Evolutionary conservation across 805 yeast genomes (phyloP).

Genomic region (Candida vaughaniae): DNA sequence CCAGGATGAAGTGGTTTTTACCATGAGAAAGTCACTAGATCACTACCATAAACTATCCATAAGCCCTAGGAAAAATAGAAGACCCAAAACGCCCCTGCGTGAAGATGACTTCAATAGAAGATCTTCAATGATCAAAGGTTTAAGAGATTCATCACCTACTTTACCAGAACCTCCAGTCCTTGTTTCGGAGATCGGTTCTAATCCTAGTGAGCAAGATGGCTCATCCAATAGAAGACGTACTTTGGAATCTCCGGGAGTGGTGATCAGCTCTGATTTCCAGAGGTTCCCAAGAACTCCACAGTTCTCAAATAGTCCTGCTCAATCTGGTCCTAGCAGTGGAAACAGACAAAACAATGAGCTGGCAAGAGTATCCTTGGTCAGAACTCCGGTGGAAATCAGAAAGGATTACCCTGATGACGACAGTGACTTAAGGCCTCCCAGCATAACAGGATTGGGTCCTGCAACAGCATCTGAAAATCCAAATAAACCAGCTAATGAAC

Average conservation of each 20-base stretch:
- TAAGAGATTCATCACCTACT: constrained; percentile 42
- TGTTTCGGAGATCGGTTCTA: constrained; percentile 31
- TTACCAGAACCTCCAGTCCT: constrained; percentile 44
- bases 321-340: constrained; percentile 10
- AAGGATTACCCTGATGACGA: constrained; percentile 24
- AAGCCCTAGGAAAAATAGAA: constrained; percentile 28
- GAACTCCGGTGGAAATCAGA: constrained; percentile 25
- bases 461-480: background rate
- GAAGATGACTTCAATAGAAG: constrained; percentile 18
- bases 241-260: background rate
- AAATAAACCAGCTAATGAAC: constrained; percentile 10
- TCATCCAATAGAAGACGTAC: background rate
- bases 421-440: constrained; percentile 31
- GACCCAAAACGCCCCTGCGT: constrained; percentile 15
- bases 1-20: constrained; percentile 18
- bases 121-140: constrained; percentile 34
- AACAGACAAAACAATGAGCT: background rate
- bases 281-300: constrained; percentile 50
- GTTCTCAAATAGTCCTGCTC: constrained; percentile 23
- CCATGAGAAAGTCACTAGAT: constrained; percentile 32
- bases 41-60: constrained; percentile 28
- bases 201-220: constrained; percentile 10
- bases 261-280: constrained; percentile 18
- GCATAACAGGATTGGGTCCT: constrained; percentile 7
- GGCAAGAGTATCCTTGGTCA: constrained; percentile 16